Evolutionary conservation across 257 asterid species (phyloP), one percentile per base, ranked within the genome.

Genomic region (Nicotiana otophora): DNA sequence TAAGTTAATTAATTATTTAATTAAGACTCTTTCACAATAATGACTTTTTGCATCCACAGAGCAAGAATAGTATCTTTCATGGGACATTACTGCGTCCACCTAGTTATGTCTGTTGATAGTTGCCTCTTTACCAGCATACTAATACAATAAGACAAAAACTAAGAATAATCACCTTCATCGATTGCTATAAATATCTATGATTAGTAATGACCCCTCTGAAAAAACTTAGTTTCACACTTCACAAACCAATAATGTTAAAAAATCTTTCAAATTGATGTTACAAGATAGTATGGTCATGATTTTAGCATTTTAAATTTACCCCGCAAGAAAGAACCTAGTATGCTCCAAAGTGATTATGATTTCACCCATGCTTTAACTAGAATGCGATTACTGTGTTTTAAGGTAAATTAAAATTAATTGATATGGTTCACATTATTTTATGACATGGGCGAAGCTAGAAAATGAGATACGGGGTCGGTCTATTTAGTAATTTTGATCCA

Each of bases 251-350:
- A 72, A 42, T 31, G n/a, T 72, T 72, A 11, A 46, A 72, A 72
- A 23, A 3, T 72, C 26, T 72, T 14, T 46, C 62, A 26, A 75
- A 53, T 51, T 15, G 36, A 26, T 75, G 28, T 28, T 75, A 33
- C 51, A 28, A 74, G 36, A 14, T 48, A 51, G 46, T 75, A 75
- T 75, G 63, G 16, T 51, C 80, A 75, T 75, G 80, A 75, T 28
- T 75, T 86, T 16, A 60, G 77, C 62, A 83, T 80, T 69, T 77
- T 70, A 69, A 84, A 63, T 85, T 82, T 69, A 51, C 58, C 86
- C 33, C 2, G 19, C 36, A 19, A 64, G 60, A 85, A 68, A 83
- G 79, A 72, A 83, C 86, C 86, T 86, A 80, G 88, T 83, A 86
- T 86, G 33, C 81, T 63, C 48, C 81, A 83, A 83, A 83, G 42